Conservation (phyloP, 1,284 basidiomycete species). For the Nidula niveotomentosa region DNA sequence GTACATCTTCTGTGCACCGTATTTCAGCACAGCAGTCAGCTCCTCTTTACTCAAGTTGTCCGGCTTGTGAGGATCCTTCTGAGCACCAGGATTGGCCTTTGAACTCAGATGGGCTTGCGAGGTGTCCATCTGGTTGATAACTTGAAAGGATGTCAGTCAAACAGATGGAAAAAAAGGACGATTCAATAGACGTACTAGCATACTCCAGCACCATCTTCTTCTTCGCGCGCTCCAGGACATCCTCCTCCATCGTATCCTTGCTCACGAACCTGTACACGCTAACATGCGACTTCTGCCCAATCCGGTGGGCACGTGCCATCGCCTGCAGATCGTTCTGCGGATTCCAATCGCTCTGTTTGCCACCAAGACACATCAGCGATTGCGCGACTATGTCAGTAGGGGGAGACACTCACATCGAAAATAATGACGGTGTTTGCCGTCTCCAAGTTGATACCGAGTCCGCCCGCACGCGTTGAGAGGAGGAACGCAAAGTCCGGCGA, state of each 20-base stretch:
- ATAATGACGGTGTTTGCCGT: conserved; percentile 99
- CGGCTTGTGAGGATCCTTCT: conserved; percentile 75
- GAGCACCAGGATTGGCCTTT: conserved; percentile 49
- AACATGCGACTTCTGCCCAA: conserved; percentile 97
- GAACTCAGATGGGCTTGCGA: conserved; percentile 94
- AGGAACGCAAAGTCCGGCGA: conserved; percentile 98
- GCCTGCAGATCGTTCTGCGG: conserved; percentile 99
- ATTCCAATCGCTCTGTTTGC: conserved; percentile 84
- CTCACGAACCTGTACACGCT: conserved; percentile 98
- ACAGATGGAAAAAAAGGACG: not conserved
- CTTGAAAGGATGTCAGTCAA: conserved; percentile 36
- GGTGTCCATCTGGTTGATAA: conserved; percentile 99
- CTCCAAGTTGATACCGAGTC: conserved; percentile 97
- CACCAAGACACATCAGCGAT: not conserved
- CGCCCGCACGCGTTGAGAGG: conserved; percentile 95
- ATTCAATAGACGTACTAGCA: conserved; percentile 63
- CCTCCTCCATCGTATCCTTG: conserved; percentile 99
- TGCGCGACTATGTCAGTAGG: not conserved
- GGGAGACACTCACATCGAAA: conserved; percentile 78
- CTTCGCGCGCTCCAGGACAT: conserved; percentile 96
- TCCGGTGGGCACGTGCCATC: conserved; percentile 97
- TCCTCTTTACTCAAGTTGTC: conserved; percentile 97
- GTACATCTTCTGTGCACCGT: conserved; percentile 96
- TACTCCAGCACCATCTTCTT: conserved; percentile 99
- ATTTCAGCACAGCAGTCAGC: conserved; percentile 97